Base-by-base conservation (phyloP, 1,284 basidiomycete species). In the Filobasidium uniguttulatum region DNA sequence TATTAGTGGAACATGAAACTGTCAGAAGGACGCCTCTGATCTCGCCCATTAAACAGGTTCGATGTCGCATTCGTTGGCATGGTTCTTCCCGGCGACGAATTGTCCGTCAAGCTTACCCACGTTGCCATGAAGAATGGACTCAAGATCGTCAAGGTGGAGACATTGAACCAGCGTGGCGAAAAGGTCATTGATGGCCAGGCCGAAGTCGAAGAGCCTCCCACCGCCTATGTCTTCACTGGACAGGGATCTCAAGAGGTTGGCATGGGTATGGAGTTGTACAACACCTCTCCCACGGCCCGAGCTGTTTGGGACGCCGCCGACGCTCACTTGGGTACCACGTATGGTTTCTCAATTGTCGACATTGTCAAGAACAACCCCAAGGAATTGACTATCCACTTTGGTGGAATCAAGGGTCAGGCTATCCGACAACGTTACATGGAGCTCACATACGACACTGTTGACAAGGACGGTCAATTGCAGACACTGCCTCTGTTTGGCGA, bases 251-350 rank as follows among this genome's bases (percentile, higher is more conserved):
- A 98, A 70, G 93, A 98, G 70, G 82, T 84, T 44, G 89, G 91
- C 33, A 98, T 98, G 93, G 93, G 94, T 35, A 97, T 98, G 91
- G 91, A 97, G 61, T 78, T 98, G 3, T 98, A 97, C 77, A 83
- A 81, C 68, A 80, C 73, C 59, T 96, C 89, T 10, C 82, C 86
- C 36, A 89, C 91, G 33, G 94, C 93, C 56, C 85, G 85, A 59
- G 84, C 87, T 43, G 90, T 97, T 49, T 98, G 93, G 93, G 91
- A 98, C 55, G 83, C 83, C 51, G 93, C 93, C 47, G 93, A 98
- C 64, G 78, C 79, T 22, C 93, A 98, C 68, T 74, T 98, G 55
- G 83, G 85, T 51, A 83, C 86, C 28, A 87, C 93, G 14, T 93
- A 97, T 67, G 93, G 69, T 54, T 97, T 98, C 76, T 94, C 89